phyloP scores from a whole-genome alignment of 2,329 filamentous ascomycete genomes.

The Fonsecaea multimorphosa region DNA sequence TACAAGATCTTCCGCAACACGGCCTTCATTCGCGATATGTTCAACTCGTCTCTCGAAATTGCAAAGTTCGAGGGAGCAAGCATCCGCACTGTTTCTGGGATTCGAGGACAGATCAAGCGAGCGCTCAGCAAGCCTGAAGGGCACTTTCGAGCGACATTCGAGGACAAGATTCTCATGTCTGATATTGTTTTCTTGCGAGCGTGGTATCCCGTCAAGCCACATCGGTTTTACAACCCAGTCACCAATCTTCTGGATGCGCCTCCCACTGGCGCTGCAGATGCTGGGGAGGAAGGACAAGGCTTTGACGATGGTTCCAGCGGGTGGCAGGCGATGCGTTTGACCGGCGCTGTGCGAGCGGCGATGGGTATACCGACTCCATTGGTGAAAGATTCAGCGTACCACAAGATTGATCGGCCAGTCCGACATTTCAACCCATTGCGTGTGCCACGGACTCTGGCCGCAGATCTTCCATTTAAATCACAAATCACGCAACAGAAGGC shows the following conservation, averaged over 20 bases:
- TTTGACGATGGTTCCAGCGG: constrained; percentile 46
- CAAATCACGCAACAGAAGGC: constrained; percentile 84
- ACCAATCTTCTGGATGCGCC: constrained; percentile 79
- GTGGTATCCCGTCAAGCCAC: constrained; percentile 95
- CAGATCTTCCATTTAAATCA: constrained; percentile 87
- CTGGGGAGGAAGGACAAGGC: constrained; percentile 30
- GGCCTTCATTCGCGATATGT: constrained; percentile 99
- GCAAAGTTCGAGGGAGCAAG: constrained; percentile 97
- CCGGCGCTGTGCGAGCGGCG: constrained; percentile 84
- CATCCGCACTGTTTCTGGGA: constrained; percentile 93
- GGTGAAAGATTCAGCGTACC: constrained; percentile 85
- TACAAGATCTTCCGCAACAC: constrained; percentile 99
- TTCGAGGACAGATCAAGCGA: constrained; percentile 96
- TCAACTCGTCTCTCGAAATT: constrained; percentile 88
- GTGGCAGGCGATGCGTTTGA: constrained; percentile 93
- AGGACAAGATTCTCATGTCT: constrained; percentile 96
- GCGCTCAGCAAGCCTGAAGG: constrained; percentile 92
- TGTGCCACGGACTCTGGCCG: constrained; percentile 63
- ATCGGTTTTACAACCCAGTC: constrained; percentile 95
- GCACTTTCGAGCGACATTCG: constrained; percentile 94
- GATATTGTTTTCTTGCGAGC: constrained; percentile 96
- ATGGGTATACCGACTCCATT: constrained; percentile 77
- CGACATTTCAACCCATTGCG: constrained; percentile 76
- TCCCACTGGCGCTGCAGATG: constrained; percentile 38
- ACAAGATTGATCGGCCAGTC: constrained; percentile 62